Percentiles rank a stretch among this genome's conserved stretches.
These are phyloP conservation scores for Rhododendron williamsianum DNA, from an alignment of 148 eudicot species.

Conservation along the genomic window DNA sequence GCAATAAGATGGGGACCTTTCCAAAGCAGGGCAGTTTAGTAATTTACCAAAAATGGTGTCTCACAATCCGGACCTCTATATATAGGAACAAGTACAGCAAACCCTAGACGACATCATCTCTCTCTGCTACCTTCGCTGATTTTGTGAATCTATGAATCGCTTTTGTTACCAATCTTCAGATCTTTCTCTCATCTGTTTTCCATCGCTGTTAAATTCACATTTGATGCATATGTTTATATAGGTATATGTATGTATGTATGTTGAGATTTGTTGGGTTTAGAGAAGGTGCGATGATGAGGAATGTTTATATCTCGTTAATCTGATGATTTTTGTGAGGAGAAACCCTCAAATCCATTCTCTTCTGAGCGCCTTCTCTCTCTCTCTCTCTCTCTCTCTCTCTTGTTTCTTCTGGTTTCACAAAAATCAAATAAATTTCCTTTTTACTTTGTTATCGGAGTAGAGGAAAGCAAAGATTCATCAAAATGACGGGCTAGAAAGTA, in stretches of 20 bases:
- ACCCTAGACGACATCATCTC: neutral
- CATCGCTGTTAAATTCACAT: neutral
- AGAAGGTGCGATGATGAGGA: slow-evolving; percentile 27
- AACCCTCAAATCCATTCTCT: slow-evolving; percentile 40
- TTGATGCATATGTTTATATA: neutral
- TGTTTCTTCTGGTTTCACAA: neutral
- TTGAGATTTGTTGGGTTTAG: neutral
- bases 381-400: neutral
- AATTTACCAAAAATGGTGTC: neutral
- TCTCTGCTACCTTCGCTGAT: neutral
- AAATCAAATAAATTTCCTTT: neutral
- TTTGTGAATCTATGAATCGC: too few relatives aligned
- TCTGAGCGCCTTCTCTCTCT: slow-evolving; percentile 40
- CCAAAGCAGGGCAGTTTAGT: neutral
- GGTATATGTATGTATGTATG: neutral
- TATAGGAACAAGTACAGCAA: neutral
- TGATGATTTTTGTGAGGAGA: slow-evolving; percentile 39
- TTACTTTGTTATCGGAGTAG: too few relatives aligned
- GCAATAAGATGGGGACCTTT: neutral
- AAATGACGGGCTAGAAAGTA: too few relatives aligned
- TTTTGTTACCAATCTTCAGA: neutral
- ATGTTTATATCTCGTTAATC: slow-evolving; percentile 38
- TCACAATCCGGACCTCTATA: neutral
- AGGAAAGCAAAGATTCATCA: too few relatives aligned
- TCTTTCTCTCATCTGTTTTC: neutral